Percentiles rank a stretch among this genome's conserved stretches.
Conservation (phyloP, 2,329 filamentous ascomycete species). For the Allantophomopsis lycopodina region DNA sequence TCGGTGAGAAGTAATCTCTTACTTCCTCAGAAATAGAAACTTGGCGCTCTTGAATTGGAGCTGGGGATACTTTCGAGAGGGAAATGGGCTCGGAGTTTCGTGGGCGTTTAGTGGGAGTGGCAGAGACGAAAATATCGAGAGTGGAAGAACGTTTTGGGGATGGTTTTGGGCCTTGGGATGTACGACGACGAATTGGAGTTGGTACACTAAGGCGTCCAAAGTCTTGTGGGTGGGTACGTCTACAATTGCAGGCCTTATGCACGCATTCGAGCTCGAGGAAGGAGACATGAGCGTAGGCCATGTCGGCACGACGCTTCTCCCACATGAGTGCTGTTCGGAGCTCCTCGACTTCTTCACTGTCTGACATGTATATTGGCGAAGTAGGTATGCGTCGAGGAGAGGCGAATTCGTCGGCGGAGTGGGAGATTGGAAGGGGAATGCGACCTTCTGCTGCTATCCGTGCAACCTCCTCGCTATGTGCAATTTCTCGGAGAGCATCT, state of each 20-base stretch:
- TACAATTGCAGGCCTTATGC: slow-evolving; percentile 52
- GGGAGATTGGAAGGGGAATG: slow-evolving; percentile 47
- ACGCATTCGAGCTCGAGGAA: slow-evolving; percentile 66
- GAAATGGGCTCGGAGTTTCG: slow-evolving; percentile 2
- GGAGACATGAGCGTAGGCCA: slow-evolving; percentile 59
- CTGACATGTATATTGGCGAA: slow-evolving; percentile 34
- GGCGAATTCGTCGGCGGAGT: slow-evolving; percentile 45
- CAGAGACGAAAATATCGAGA: background rate
- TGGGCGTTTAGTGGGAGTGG: background rate
- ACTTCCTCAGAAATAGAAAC: background rate
- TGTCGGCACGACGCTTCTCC: slow-evolving; percentile 44
- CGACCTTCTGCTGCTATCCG: slow-evolving; percentile 59
- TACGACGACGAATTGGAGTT: background rate
- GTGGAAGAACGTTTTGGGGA: background rate
- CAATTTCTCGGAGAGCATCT: slow-evolving; percentile 57
- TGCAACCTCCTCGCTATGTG: slow-evolving; percentile 60
- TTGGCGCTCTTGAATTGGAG: background rate
- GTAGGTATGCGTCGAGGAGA: slow-evolving; percentile 42
- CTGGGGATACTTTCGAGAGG: slow-evolving; percentile 1
- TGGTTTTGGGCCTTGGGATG: too few relatives aligned
- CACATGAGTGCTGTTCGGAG: slow-evolving; percentile 27
- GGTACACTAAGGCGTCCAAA: slow-evolving; percentile 5
- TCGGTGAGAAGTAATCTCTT: slow-evolving; percentile 1
- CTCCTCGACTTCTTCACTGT: slow-evolving; percentile 28
- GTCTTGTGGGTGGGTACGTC: slow-evolving; percentile 3